Evolutionary conservation across 2,329 filamentous ascomycete species (phyloP), one percentile per base, ranked within the genome.

Genomic region (Cercospora sp.): DNA sequence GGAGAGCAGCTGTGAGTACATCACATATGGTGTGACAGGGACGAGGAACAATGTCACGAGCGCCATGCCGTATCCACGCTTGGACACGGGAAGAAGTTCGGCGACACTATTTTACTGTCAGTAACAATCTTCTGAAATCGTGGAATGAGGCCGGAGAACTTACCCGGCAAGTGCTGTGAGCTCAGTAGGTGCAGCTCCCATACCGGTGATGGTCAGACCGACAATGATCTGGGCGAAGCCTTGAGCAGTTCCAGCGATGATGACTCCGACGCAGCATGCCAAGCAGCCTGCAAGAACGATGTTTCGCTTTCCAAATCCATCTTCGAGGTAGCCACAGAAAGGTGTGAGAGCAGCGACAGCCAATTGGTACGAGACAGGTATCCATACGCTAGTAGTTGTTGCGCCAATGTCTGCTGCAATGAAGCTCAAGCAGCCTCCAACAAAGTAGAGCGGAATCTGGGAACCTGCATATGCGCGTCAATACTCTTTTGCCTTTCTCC

Each of bases 1-100:
- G 8, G 68, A 68, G n/a, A 70, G 45, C 16, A 70, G 63, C 60
- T 70, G 68, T 6, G 57, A 60, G 60, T 70, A 68, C 60, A 70
- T 58, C 30, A 70, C 68, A 62, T 70, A 70, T 3, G 68, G 68
- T 10, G 68, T 70, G 23, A 65, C 57, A 8, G 68, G 68, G 23
- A 66, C 42, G 7, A 70, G 48, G 55, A 65, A 70, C 2, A 64
- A 59, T 3, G 61, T 63, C 23, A 61, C 60, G n/a, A 70, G 59
- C 13, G 66, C 68, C 60, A 70, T 31, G 23, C 63, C 65, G 16
- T 60, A 55, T 13, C 68, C 68, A 36, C 68, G 59, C 23, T 70
- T 68, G 42, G 63, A 66, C 45, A 70, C 68, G 12, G 68, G 68
- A 1, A 70, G 63, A 51, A 70, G 60, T 51, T 60, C 42, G 18